Evolutionary conservation across 1,284 basidiomycete genomes (phyloP), one percentile per base, ranked within the genome.

Genomic region (Amylostereum areolatum): DNA sequence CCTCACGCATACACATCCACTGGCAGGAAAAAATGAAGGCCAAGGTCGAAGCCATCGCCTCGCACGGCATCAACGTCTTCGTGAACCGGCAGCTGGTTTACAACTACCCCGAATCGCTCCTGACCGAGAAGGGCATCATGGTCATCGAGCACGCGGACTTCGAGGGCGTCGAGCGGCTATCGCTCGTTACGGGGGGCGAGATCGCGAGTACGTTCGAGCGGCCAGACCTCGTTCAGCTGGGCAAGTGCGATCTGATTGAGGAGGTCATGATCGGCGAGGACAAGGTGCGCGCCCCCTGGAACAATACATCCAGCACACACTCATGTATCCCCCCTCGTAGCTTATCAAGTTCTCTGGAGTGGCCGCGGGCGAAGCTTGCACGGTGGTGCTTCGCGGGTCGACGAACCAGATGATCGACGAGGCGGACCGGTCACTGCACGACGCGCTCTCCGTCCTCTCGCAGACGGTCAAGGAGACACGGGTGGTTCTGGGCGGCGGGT

Each of bases 251-350:
- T 55, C 66, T 92, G 53, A 98, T 99, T 54, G 95, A 99, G 71
- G 97, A 99, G 73, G 88, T 99, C 58, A 98, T 99, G 81, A 98
- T 99, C 59, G 97, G 97, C 36, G 97, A 99, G 72, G 96, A 99
- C 71, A 95, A 94, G 81, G 94, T 92, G 55, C 34, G 74, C 62
- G 12, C 33, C 12, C 41, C 2, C 18, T 34, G 30, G 32, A 6
- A 9, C 25, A 25, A 8, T 9, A 7, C 5, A 51, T 24, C 42
- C 9, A 9, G 18, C 36, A 46, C 46, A 34, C 40, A 11, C 44
- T 29, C 11, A 42, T 35, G n/a, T 4, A 11, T 29, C 25, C 18
- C 30, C 24, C 11, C 24, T 36, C 41, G 1, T 63, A 97, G 92
- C 77, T 99, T 54, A 97, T 98, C 77, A 98, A 98, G 72, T 99